phyloP scores from a whole-genome alignment of 2,329 filamentous ascomycete species.

The Paraphaeosphaeria sporulosa region DNA sequence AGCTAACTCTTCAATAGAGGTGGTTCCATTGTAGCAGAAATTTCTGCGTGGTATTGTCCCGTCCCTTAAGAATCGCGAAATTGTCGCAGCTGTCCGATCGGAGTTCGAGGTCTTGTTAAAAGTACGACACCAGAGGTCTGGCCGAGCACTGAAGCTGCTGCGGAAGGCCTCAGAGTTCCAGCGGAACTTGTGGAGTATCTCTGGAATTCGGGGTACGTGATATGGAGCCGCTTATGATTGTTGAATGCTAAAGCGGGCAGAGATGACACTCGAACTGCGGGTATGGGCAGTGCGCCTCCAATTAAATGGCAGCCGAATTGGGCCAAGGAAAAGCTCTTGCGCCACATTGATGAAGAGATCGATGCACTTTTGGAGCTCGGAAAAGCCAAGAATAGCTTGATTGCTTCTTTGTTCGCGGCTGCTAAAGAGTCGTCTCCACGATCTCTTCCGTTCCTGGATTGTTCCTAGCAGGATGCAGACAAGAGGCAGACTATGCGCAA shows the following conservation, averaged over 20 bases:
- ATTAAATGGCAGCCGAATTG: slow-evolving; percentile 15
- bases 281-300: neutral
- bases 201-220: slow-evolving; percentile 14
- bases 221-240: neutral
- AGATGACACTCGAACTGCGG: neutral
- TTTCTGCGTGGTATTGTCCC: neutral
- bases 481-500: neutral
- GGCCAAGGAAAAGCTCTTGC: slow-evolving; percentile 8
- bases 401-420: slow-evolving; percentile 10
- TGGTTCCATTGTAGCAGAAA: slow-evolving; percentile 11
- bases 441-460: neutral
- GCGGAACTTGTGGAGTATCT: slow-evolving; percentile 12
- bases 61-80: neutral
- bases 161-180: slow-evolving; percentile 10
- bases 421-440: neutral
- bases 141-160: slow-evolving; percentile 8
- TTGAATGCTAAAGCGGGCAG: neutral
- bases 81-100: slow-evolving; percentile 1
- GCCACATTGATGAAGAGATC: slow-evolving; percentile 14
- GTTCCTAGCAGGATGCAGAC: neutral
- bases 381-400: slow-evolving; percentile 17
- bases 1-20: neutral
- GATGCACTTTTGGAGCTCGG: slow-evolving; percentile 16
- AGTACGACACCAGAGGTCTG: slow-evolving; percentile 4
- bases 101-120: slow-evolving; percentile 10